Conservation (phyloP, 768 basidiomycete genomes). For the Boletus fagicola region DNA sequence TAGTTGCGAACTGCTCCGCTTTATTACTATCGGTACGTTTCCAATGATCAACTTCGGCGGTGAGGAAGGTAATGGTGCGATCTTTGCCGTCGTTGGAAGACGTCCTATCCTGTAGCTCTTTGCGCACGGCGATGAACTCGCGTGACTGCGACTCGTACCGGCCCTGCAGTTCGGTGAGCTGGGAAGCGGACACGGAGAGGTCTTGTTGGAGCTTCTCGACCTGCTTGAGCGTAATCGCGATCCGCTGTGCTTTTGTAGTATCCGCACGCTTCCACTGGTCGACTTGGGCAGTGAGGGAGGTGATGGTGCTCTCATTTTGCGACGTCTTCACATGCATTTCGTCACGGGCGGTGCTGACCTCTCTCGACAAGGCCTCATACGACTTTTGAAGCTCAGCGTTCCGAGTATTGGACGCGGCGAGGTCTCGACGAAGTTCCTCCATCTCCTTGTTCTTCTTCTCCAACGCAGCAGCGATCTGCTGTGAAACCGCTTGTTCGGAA, state of each 20-base stretch:
- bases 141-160: slow-evolving; percentile 6
- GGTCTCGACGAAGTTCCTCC: background rate
- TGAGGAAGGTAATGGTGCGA: background rate
- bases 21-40: background rate
- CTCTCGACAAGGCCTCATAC: background rate
- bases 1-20: background rate
- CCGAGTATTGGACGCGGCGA: background rate
- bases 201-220: background rate
- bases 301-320: background rate
- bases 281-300: slow-evolving; percentile 1
- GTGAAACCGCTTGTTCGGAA: background rate
- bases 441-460: slow-evolving; percentile 1
- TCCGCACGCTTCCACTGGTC: background rate
- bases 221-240: background rate
- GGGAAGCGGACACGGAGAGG: background rate
- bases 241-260: background rate
- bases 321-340: slow-evolving; percentile 3
- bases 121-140: background rate
- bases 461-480: background rate
- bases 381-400: slow-evolving; percentile 3
- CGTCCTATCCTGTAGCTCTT: background rate
- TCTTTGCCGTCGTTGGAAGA: background rate
- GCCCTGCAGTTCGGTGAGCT: background rate
- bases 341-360: background rate
- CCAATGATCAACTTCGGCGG: background rate